A percentile compares a stretch with the other conserved stretches of the same genome.
phyloP scores from a whole-genome alignment of 1,284 basidiomycete species.

The Sporisorium iseilematis-ciliati region DNA sequence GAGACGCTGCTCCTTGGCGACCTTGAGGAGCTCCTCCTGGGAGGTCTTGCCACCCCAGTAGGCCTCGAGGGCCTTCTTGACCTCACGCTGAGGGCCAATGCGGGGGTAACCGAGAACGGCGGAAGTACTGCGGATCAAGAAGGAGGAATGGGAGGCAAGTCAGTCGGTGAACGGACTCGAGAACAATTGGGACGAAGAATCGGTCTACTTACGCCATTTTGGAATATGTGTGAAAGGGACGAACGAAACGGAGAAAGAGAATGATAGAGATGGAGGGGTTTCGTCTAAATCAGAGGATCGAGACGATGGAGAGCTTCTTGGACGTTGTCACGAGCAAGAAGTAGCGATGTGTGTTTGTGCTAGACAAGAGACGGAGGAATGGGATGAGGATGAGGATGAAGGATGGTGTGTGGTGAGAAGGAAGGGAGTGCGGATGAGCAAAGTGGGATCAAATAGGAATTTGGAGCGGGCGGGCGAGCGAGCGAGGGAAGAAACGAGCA shows the following conservation, averaged over 20 bases:
- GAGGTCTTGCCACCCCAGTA: slow-evolving; percentile 97
- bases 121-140: slow-evolving; percentile 44
- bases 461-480: not conserved
- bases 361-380: slow-evolving; percentile 6
- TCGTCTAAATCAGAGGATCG: slow-evolving; percentile 18
- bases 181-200: not conserved
- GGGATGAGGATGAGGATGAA: slow-evolving; percentile 9
- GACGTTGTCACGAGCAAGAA: slow-evolving; percentile 32
- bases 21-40: slow-evolving; percentile 88
- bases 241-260: slow-evolving; percentile 17
- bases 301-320: slow-evolving; percentile 20
- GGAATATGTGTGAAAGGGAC: slow-evolving; percentile 16
- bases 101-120: slow-evolving; percentile 89
- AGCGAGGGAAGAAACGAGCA: not conserved
- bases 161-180: not conserved
- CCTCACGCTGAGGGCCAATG: slow-evolving; percentile 94
- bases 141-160: not conserved
- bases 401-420: slow-evolving; percentile 21
- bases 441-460: slow-evolving; percentile 31
- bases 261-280: slow-evolving; percentile 9
- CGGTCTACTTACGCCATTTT: slow-evolving; percentile 44
- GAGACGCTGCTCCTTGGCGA: slow-evolving; percentile 89
- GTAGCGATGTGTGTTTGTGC: not conserved
- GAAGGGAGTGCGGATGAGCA: not conserved
- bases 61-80: slow-evolving; percentile 85